Percentiles rank a stretch among this genome's conserved stretches.
Evolutionary conservation across 2,329 filamentous ascomycete genomes (phyloP).

Genomic region (Botrytis squamosa): DNA sequence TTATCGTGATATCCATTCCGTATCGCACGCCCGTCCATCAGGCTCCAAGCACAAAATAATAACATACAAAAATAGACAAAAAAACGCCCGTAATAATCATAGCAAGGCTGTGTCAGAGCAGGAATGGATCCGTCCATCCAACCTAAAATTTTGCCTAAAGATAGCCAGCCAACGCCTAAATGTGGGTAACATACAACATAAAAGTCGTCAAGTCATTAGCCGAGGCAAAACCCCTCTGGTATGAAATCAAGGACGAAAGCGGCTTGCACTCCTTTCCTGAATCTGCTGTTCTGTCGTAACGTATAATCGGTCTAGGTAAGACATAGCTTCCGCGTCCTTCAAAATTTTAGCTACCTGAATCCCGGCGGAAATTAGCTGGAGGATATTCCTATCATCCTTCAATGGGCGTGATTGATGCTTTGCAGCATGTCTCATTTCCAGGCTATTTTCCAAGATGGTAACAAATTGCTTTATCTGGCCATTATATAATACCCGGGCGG

Average conservation of each 20-base stretch:
- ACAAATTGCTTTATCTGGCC: conserved; percentile 91
- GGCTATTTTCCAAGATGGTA: conserved; percentile 81
- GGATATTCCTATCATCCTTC: conserved; percentile 85
- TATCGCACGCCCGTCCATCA: not conserved
- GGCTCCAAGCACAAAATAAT: not conserved
- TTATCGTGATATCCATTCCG: not conserved
- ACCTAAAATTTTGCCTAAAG: not conserved
- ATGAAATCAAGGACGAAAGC: conserved; percentile 32
- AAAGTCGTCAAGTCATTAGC: conserved; percentile 29
- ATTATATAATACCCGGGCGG: conserved; percentile 79
- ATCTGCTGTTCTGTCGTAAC: conserved; percentile 78
- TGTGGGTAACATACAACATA: conserved; percentile 26
- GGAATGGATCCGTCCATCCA: not conserved
- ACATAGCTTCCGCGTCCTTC: conserved; percentile 54
- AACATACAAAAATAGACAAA: conserved; percentile 4
- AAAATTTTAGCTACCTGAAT: conserved; percentile 86
- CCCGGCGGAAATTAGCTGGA: conserved; percentile 83
- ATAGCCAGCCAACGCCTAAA: not conserved
- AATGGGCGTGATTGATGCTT: conserved; percentile 80
- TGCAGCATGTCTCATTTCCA: conserved; percentile 83
- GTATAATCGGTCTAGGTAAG: conserved; percentile 69
- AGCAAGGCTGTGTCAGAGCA: not conserved
- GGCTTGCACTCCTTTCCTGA: conserved; percentile 56
- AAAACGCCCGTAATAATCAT: not conserved
- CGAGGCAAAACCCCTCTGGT: conserved; percentile 14